phyloP scores from a whole-genome alignment of 306 rosid genomes.

The Vigna radiata region DNA sequence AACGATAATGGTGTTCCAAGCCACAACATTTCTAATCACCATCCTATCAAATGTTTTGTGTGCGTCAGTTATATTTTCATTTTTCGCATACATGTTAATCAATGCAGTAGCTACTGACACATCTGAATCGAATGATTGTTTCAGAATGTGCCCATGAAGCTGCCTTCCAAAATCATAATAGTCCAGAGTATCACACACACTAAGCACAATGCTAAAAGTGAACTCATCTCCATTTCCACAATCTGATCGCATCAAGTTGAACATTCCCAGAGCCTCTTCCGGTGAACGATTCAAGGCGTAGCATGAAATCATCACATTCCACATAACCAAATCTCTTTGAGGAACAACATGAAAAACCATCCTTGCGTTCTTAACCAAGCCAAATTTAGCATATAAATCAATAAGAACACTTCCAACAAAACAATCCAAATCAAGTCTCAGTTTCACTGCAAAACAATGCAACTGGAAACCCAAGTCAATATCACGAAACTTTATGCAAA shows the following conservation, averaged over 20 bases:
- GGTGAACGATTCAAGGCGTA: slow-evolving; percentile 57
- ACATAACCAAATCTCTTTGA: slow-evolving; percentile 65
- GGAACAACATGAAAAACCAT: slow-evolving; percentile 51
- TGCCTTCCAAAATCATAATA: slow-evolving; percentile 60
- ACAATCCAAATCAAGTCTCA: slow-evolving; percentile 63
- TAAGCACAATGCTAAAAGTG: slow-evolving; percentile 69
- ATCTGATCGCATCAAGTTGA: slow-evolving; percentile 59
- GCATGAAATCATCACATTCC: slow-evolving; percentile 86
- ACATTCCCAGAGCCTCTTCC: slow-evolving; percentile 51
- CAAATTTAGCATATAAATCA: slow-evolving; percentile 67
- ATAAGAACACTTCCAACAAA: slow-evolving; percentile 70
- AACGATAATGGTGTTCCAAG: slow-evolving; percentile 80
- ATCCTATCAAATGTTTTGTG: slow-evolving; percentile 53
- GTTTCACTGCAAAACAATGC: slow-evolving; percentile 66
- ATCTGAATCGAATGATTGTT: slow-evolving; percentile 65
- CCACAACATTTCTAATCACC: slow-evolving; percentile 57
- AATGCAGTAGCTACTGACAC: slow-evolving; percentile 70
- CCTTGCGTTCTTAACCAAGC: slow-evolving; percentile 63
- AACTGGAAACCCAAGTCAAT: slow-evolving; percentile 61
- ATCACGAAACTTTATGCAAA: slow-evolving; percentile 56
- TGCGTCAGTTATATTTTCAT: slow-evolving; percentile 54
- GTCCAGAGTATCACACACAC: slow-evolving; percentile 46
- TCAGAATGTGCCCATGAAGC: slow-evolving; percentile 57
- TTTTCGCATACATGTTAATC: slow-evolving; percentile 68
- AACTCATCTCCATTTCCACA: slow-evolving; percentile 66